These are phyloP conservation scores for Exophiala spinifera DNA, from an alignment of 2,329 filamentous ascomycete species.

Conservation along the genomic window DNA sequence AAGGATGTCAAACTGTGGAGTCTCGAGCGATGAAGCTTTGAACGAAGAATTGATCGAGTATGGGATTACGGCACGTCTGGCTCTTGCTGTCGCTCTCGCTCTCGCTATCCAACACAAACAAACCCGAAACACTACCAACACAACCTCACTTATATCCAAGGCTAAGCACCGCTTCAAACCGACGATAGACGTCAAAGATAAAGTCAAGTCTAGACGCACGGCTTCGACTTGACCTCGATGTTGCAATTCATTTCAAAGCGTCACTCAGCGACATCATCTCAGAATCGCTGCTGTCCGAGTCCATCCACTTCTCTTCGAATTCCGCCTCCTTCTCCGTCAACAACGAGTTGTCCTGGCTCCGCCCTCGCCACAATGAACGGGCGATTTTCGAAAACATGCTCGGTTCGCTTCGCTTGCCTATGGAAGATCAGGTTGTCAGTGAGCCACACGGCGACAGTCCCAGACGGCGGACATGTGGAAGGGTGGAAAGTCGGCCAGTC, in stretches of 20 bases:
- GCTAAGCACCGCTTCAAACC: too few relatives aligned
- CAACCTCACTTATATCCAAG: too few relatives aligned
- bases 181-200: too few relatives aligned
- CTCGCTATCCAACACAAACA: too few relatives aligned
- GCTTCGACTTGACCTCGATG: too few relatives aligned
- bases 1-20: slow-evolving; percentile 18
- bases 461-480: too few relatives aligned
- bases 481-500: too few relatives aligned
- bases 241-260: slow-evolving; percentile 8
- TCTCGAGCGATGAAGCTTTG: slow-evolving; percentile 16
- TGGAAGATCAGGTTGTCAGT: background rate
- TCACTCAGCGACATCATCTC: slow-evolving; percentile 12
- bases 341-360: background rate
- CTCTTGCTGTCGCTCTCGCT: too few relatives aligned
- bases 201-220: too few relatives aligned
- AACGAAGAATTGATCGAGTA: background rate
- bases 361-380: background rate
- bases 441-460: too few relatives aligned
- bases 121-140: background rate
- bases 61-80: too few relatives aligned
- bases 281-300: slow-evolving; percentile 15
- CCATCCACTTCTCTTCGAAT: slow-evolving; percentile 1
- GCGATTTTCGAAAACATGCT: background rate
- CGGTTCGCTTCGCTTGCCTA: background rate
- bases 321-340: background rate